Conservation (phyloP, 202 grass and related monocot species). For the Elaeis oleifera region DNA sequence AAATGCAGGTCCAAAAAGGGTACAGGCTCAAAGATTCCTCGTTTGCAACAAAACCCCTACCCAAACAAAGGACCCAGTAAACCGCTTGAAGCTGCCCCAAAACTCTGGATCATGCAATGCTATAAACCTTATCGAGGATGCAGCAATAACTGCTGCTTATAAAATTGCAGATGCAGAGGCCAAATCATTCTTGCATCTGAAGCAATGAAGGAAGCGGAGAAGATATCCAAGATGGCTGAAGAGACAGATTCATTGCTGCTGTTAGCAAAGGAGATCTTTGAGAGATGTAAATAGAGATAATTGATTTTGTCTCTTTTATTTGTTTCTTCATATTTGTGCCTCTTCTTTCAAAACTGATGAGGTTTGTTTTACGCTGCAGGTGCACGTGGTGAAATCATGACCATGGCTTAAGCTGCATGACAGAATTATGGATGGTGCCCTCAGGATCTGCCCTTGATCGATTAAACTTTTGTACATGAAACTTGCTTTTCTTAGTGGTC, state of each 20-base stretch:
- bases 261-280: slow-evolving; percentile 56
- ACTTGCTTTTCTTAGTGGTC: background rate
- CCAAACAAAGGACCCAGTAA: slow-evolving; percentile 55
- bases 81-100: slow-evolving; percentile 37
- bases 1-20: slow-evolving; percentile 48
- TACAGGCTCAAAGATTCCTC: slow-evolving; percentile 60
- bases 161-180: slow-evolving; percentile 80
- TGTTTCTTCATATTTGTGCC: slow-evolving; percentile 3
- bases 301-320: background rate
- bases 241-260: slow-evolving; percentile 51
- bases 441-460: no score
- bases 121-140: slow-evolving; percentile 35
- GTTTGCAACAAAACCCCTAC: slow-evolving; percentile 42
- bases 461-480: slow-evolving; percentile 5
- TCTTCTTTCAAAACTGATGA: background rate
- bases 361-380: slow-evolving; percentile 33
- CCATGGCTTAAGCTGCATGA: slow-evolving; percentile 24
- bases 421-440: background rate
- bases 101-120: slow-evolving; percentile 14
- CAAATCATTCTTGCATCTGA: slow-evolving; percentile 72
- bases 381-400: slow-evolving; percentile 57
- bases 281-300: slow-evolving; percentile 53
- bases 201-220: slow-evolving; percentile 60
- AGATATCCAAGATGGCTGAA: slow-evolving; percentile 58
- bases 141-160: slow-evolving; percentile 46